These are phyloP conservation scores for Aureobasidium sp. DNA, from an alignment of 2,329 filamentous ascomycete species.

Conservation along the genomic window DNA sequence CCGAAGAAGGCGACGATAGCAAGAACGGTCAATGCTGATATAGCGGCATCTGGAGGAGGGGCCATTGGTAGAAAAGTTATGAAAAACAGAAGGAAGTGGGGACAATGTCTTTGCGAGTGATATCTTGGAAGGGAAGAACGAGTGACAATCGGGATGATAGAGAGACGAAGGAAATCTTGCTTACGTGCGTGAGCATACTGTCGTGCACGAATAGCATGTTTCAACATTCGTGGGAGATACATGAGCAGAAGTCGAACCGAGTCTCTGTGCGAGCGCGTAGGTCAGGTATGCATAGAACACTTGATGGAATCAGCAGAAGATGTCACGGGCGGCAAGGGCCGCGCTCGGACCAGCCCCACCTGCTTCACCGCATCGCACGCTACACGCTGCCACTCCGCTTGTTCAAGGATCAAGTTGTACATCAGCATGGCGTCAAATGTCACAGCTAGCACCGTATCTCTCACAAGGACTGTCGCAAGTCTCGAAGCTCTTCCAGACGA, in stretches of 20 bases:
- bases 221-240: not conserved
- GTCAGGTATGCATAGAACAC: not conserved
- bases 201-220: not conserved
- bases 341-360: not conserved
- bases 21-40: slow-evolving; percentile 1
- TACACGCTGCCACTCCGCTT: not conserved
- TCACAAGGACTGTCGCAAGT: not conserved
- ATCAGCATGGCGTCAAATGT: not conserved
- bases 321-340: not conserved
- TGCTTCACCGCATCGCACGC: slow-evolving; percentile 2
- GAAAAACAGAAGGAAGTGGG: slow-evolving; percentile 8
- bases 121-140: not conserved
- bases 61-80: not conserved
- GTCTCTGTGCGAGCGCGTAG: not conserved
- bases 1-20: not conserved
- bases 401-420: not conserved
- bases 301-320: not conserved
- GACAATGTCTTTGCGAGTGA: not conserved
- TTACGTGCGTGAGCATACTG: not conserved
- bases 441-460: not conserved
- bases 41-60: not conserved
- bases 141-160: not conserved
- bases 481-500: slow-evolving; percentile 31
- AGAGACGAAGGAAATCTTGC: not conserved
- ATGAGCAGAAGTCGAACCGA: not conserved